Evolutionary conservation across 1,284 basidiomycete genomes (phyloP), one percentile per base, ranked within the genome.

Genomic region (Fomes fomentarius): DNA sequence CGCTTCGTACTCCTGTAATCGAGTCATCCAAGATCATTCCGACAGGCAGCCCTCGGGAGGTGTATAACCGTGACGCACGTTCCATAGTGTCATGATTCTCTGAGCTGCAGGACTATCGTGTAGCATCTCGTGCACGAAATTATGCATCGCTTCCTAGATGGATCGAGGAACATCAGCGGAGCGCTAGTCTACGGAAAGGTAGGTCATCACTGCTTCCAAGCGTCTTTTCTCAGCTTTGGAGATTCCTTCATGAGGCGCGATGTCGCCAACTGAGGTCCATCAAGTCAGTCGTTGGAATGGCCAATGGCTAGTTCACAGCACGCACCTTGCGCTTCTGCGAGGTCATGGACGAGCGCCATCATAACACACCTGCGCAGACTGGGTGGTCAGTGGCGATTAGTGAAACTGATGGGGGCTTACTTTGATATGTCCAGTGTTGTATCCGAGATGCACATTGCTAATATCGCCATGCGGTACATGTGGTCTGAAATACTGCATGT

Each of bases 391-490:
- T n/a, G n/a, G n/a, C n/a, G n/a, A n/a, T 30, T 30, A 40, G 6
- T 10, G 9, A 3, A 22, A 12, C 21, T 3, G 21, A 11, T 9
- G 9, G 25, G 22, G n/a, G 8, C 79, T 51, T 60, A 90, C 89
- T 90, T 94, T 35, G 87, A 74, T 8, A 94, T 79, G 68, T 97
- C 92, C 8, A 96, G 79, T 0, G 73, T 78, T 3, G 76, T 48
- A 60, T 91, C 91, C 1, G 85, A 84, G 1, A 81, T 82, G 60
- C 94, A 89, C 83, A 98, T 88, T 1, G 94, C 89, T 41, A 98
- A 80, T 21, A 98, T 73, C 1, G 93, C 90, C 96, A 98, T 98
- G 50, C 96, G 82, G 71, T 97, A 96, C 96, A 97, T 98, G 69
- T 98, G 96, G 70, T 98, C 96, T 3, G 94, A 88, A 58, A 98